Evolutionary conservation across 129 eudicot species (phyloP).

Genomic region (Silybum marianum): DNA sequence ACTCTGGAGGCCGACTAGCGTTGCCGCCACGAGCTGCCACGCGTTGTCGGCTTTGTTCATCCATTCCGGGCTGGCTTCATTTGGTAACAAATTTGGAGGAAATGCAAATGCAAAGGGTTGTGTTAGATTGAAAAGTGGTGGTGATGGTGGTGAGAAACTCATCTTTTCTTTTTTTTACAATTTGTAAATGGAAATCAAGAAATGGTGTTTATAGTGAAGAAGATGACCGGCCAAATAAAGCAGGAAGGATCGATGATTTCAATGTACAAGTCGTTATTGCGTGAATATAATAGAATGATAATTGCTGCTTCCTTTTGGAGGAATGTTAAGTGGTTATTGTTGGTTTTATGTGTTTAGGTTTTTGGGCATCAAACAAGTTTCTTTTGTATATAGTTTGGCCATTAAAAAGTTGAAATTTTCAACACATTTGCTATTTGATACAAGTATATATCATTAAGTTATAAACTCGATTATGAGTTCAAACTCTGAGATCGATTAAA

Average conservation of each 20-base stretch:
- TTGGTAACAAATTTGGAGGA: constrained; percentile 51
- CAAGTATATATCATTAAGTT: too few species aligned
- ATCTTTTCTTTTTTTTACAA: neutral
- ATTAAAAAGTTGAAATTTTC: neutral
- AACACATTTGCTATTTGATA: neutral
- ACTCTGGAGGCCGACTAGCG: constrained; percentile 60
- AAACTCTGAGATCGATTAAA: too few species aligned
- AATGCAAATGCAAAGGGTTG: constrained; percentile 34
- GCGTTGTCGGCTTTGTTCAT: constrained; percentile 77
- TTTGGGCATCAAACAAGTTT: constrained; percentile 23
- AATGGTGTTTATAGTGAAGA: neutral
- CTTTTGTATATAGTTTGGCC: neutral
- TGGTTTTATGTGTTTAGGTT: constrained; percentile 13
- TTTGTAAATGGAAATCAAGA: neutral
- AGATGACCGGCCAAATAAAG: constrained; percentile 25
- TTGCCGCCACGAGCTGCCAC: constrained; percentile 73
- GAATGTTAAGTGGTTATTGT: neutral
- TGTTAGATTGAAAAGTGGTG: constrained; percentile 20
- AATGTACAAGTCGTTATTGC: constrained; percentile 22
- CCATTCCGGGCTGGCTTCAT: constrained; percentile 65
- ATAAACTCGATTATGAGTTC: too few species aligned
- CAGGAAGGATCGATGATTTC: neutral
- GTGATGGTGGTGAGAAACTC: constrained; percentile 37
- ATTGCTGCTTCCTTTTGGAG: constrained; percentile 24
- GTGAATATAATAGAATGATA: neutral